Conservation (phyloP, 2,329 filamentous ascomycete genomes). For the Apiospora hydei region DNA sequence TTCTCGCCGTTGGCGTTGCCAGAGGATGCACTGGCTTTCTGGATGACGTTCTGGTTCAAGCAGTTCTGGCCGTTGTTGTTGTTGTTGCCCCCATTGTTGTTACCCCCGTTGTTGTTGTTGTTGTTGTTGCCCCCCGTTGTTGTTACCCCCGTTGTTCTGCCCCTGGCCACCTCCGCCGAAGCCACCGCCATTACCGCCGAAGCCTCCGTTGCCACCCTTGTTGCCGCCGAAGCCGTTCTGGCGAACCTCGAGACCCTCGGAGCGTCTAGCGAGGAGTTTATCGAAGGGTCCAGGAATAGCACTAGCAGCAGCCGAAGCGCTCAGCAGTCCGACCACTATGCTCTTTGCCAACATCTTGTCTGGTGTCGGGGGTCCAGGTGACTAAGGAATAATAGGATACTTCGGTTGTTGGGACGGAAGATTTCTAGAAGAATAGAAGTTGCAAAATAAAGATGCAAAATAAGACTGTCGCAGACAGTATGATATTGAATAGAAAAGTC, state of each 20-base stretch:
- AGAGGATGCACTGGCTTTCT: slow-evolving; percentile 54
- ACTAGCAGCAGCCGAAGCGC: slow-evolving; percentile 54
- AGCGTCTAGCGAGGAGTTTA: slow-evolving; percentile 37
- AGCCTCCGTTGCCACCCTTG: slow-evolving; percentile 24
- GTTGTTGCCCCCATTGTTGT: slow-evolving; percentile 29
- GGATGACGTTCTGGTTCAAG: slow-evolving; percentile 53
- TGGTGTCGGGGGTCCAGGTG: slow-evolving; percentile 27
- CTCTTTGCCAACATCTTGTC: slow-evolving; percentile 61
- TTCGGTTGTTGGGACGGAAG: slow-evolving; percentile 9
- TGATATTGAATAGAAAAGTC: neutral
- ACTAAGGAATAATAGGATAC: slow-evolving; percentile 26
- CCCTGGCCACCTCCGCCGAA: slow-evolving; percentile 31
- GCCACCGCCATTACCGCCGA: slow-evolving; percentile 30
- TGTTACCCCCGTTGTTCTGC: slow-evolving; percentile 31
- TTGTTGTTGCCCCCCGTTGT: slow-evolving; percentile 27
- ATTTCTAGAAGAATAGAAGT: slow-evolving; percentile 2
- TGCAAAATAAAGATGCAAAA: slow-evolving; percentile 7
- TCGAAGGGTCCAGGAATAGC: slow-evolving; percentile 51
- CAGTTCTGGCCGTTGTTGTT: slow-evolving; percentile 36
- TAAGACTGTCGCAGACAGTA: slow-evolving; percentile 13
- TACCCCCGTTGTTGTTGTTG: slow-evolving; percentile 31
- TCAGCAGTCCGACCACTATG: slow-evolving; percentile 56
- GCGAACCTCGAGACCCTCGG: slow-evolving; percentile 47
- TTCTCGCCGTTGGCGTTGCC: slow-evolving; percentile 41
- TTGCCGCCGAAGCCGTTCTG: slow-evolving; percentile 42